These are phyloP conservation scores for Coemansia javaensis DNA, from an alignment of 192 early-diverging fungal species.

Conservation along the genomic window DNA sequence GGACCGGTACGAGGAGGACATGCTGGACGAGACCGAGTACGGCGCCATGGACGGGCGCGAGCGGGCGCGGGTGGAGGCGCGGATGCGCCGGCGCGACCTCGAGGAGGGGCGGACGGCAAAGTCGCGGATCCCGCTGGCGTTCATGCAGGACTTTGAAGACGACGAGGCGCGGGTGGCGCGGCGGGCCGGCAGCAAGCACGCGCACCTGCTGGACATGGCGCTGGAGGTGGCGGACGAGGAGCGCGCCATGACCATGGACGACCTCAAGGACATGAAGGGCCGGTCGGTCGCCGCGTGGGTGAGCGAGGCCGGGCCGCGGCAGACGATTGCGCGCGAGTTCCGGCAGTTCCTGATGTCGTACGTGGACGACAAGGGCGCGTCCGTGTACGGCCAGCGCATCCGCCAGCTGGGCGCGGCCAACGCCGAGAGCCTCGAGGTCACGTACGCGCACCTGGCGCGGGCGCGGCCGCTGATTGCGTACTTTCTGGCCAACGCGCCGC, in stretches of 20 bases:
- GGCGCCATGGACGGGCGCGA: slow-evolving; percentile 64
- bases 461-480: slow-evolving; percentile 84
- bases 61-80: slow-evolving; percentile 71
- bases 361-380: slow-evolving; percentile 78
- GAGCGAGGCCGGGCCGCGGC: slow-evolving; percentile 73
- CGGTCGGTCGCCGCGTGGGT: slow-evolving; percentile 80
- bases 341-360: slow-evolving; percentile 81
- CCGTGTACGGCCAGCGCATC: slow-evolving; percentile 91
- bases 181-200: slow-evolving; percentile 30
- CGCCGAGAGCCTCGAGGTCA: slow-evolving; percentile 82
- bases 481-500: slow-evolving; percentile 82
- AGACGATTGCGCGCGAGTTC: slow-evolving; percentile 83
- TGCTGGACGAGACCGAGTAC: slow-evolving; percentile 81
- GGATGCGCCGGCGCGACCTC: slow-evolving; percentile 74
- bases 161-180: slow-evolving; percentile 41
- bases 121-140: slow-evolving; percentile 75
- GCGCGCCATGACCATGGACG: slow-evolving; percentile 66
- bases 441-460: slow-evolving; percentile 73
- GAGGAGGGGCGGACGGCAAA: slow-evolving; percentile 56
- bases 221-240: slow-evolving; percentile 61
- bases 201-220: slow-evolving; percentile 53
- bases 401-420: slow-evolving; percentile 82
- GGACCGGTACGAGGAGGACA: slow-evolving; percentile 77
- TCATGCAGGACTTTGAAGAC: slow-evolving; percentile 78
- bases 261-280: slow-evolving; percentile 79